Base-by-base conservation (phyloP, 495 filamentous ascomycete species). In the Aspergillus nanangensis region DNA sequence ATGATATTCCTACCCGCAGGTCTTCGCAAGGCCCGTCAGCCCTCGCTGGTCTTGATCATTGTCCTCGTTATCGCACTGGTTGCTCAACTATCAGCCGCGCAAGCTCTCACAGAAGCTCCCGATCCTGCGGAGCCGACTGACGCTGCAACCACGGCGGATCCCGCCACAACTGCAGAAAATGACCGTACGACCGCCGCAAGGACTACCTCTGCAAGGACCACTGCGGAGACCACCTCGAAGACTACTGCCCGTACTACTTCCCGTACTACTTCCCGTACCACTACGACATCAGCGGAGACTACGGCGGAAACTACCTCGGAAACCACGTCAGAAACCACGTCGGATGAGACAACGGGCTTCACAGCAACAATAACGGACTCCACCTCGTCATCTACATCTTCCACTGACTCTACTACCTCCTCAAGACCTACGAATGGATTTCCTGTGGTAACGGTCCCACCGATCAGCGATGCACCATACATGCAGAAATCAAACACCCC, bases 401-500 rank as follows among this genome's bases (percentile, higher is more conserved):
- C 65, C 33, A 55, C 57, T 32, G 46, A 54, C 8, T 56, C 49
- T 2, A 43, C 45, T 2, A 25, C 48, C 27, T 46, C 65, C 18
- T 58, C 63, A 25, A 51, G 58, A 5, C 50, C 57, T n/a, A 52
- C 57, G 25, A 58, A 53, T 13, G 40, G 38, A 49, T 53, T 50
- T 19, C 61, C 66, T n/a, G 49, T 67, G 10, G 62, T 88, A 3
- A 77, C 77, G 13, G 81, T 96, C 29, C 93, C 93, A 3, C 84
- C 89, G 9, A 96, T 87, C 2, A 73, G 79, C 9, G 77, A 83
- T 62, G 93, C 93, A 18, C 93, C 94, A 21, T 98, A 88, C 61
- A 96, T 98, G 90, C 88, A 94, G 57, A 84, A 85, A 58, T 91
- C 89, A n/a, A 84, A 74, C 35, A 76, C 90, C 7, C 93, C 93